phyloP scores from a whole-genome alignment of 345 rosid species.

The Corchorus capsularis region DNA sequence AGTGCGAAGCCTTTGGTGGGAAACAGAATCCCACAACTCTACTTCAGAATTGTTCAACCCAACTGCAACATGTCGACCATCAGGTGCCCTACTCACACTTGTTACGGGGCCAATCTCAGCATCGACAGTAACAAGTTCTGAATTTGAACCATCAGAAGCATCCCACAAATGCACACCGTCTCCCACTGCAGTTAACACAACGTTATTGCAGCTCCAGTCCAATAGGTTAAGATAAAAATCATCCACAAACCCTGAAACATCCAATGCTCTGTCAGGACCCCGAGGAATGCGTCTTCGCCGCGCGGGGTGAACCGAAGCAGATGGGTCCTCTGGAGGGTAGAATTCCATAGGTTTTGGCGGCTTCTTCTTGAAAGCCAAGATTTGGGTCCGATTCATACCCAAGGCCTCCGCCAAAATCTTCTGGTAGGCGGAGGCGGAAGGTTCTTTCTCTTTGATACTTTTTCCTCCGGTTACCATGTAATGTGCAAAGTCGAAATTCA shows the following conservation, averaged over 20 bases:
- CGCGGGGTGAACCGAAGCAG: slow-evolving; percentile 16
- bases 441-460: too few species aligned
- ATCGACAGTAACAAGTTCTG: slow-evolving; percentile 49
- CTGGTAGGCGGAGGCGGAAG: too few species aligned
- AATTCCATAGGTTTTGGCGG: slow-evolving; percentile 34
- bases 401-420: too few species aligned
- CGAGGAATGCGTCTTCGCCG: slow-evolving; percentile 44
- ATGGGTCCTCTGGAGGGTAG: slow-evolving; percentile 21
- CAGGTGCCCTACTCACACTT: slow-evolving; percentile 54
- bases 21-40: slow-evolving; percentile 46
- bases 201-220: slow-evolving; percentile 51
- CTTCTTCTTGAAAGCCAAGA: slow-evolving; percentile 22
- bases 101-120: slow-evolving; percentile 49
- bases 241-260: slow-evolving; percentile 46
- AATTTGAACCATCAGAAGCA: slow-evolving; percentile 41
- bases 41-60: slow-evolving; percentile 37
- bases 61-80: slow-evolving; percentile 31
- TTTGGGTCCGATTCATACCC: too few species aligned
- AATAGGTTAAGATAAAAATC: slow-evolving; percentile 51
- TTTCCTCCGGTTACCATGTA: too few species aligned
- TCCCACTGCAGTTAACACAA: slow-evolving; percentile 39
- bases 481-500: too few species aligned
- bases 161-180: slow-evolving; percentile 46
- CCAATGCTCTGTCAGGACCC: slow-evolving; percentile 51
- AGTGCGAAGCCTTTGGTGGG: slow-evolving; percentile 33